Evolutionary conservation across 1,284 basidiomycete species (phyloP).

Genomic region (Moniliella sp.): DNA sequence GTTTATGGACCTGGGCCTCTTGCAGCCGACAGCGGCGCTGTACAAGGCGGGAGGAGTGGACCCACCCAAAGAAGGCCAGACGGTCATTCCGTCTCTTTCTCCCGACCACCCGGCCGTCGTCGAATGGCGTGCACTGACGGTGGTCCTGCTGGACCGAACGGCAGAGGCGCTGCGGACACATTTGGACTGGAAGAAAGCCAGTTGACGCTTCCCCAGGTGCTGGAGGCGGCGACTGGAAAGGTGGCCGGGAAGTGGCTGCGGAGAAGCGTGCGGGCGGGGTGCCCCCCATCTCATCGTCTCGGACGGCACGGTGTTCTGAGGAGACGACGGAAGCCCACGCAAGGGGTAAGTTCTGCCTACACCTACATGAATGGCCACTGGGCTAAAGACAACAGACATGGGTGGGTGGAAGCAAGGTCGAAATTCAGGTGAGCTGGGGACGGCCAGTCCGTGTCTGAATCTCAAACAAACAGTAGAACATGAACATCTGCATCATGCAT

Average conservation of each 20-base stretch:
- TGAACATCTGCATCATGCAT: no score
- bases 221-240: slow-evolving; percentile 93
- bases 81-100: slow-evolving; percentile 41
- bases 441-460: no score
- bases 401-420: no score
- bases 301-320: no score
- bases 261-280: no score
- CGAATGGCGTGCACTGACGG: slow-evolving; percentile 84
- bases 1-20: slow-evolving; percentile 52
- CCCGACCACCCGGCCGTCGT: slow-evolving; percentile 67
- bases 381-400: no score
- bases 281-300: no score
- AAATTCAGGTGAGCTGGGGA: no score
- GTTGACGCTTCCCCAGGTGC: slow-evolving; percentile 57
- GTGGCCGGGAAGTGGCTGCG: slow-evolving; percentile 64
- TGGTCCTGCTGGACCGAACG: slow-evolving; percentile 47
- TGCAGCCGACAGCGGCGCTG: slow-evolving; percentile 7
- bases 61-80: not conserved
- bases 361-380: no score
- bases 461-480: no score
- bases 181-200: slow-evolving; percentile 38
- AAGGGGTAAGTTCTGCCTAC: no score
- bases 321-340: no score
- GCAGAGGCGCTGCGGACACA: slow-evolving; percentile 7
- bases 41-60: slow-evolving; percentile 1